Percentiles rank a stretch among this genome's conserved stretches.
Evolutionary conservation across 345 rosid species (phyloP).

Genomic region (Pelargonium nanum): DNA sequence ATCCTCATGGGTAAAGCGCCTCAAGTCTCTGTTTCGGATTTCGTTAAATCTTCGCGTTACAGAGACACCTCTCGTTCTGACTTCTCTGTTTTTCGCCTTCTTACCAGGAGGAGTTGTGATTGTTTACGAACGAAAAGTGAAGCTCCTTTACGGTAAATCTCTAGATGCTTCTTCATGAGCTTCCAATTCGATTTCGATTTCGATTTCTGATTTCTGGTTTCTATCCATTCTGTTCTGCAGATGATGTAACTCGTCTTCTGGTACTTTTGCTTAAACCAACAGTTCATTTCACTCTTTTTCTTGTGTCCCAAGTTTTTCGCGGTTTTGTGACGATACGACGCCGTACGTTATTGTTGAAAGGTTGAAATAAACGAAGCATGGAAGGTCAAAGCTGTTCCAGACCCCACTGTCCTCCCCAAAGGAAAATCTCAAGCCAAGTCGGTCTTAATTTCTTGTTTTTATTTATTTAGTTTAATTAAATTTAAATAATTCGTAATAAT

Average conservation of each 20-base stretch:
- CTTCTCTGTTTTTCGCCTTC: neutral
- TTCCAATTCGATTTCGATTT: neutral
- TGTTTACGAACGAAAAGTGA: constrained; percentile 87
- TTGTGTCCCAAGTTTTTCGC: neutral
- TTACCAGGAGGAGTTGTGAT: constrained; percentile 83
- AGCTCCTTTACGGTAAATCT: constrained; percentile 58
- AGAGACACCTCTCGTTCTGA: neutral
- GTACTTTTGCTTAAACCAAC: constrained; percentile 19
- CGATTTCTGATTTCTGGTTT: neutral
- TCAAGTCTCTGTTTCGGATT: neutral
- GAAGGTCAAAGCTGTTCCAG: constrained; percentile 46
- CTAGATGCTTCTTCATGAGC: neutral
- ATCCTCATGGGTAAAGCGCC: constrained; percentile 71
- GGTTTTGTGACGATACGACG: neutral
- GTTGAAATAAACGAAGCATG: constrained; percentile 76
- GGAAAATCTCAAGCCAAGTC: constrained; percentile 66
- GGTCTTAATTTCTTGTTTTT: neutral
- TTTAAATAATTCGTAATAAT: too few species aligned
- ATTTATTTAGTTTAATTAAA: too few species aligned
- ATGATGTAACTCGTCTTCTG: constrained; percentile 72
- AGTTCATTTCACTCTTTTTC: neutral
- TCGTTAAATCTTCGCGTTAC: neutral
- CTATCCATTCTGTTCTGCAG: constrained; percentile 26
- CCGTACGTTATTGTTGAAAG: constrained; percentile 20
- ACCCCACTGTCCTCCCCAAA: constrained; percentile 62